Conservation (phyloP, 345 rosid species). For the Hirschfeldia incana region DNA sequence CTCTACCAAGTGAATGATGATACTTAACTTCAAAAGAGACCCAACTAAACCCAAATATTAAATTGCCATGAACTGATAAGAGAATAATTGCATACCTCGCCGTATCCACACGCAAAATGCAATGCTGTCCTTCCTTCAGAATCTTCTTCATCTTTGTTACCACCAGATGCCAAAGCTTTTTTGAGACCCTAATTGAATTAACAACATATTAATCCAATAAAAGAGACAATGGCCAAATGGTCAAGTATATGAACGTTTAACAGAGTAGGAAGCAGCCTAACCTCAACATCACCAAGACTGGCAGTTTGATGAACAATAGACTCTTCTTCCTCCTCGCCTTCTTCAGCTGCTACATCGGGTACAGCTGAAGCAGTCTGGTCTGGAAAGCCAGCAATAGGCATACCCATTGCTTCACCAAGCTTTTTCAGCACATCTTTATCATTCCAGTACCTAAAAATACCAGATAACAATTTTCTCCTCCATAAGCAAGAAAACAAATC, state of each 20-base stretch:
- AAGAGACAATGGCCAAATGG: slow-evolving; percentile 2
- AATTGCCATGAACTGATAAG: neutral
- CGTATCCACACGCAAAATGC: slow-evolving; percentile 98
- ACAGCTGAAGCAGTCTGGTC: slow-evolving; percentile 70
- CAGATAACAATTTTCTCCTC: too few species aligned
- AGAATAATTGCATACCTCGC: slow-evolving; percentile 67
- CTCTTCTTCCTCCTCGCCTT: slow-evolving; percentile 82
- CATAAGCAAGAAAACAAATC: too few species aligned
- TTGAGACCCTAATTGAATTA: slow-evolving; percentile 66
- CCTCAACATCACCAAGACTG: slow-evolving; percentile 96
- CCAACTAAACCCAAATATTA: neutral
- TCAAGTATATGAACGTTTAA: neutral
- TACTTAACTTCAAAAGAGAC: slow-evolving; percentile 25
- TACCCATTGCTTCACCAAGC: slow-evolving; percentile 99
- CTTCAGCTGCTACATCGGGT: slow-evolving; percentile 61
- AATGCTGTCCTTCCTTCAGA: slow-evolving; percentile 98
- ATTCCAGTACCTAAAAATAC: slow-evolving; percentile 76
- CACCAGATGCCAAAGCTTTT: slow-evolving; percentile 78
- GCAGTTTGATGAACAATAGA: slow-evolving; percentile 90
- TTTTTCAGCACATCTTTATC: slow-evolving; percentile 85
- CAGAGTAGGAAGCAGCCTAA: slow-evolving; percentile 28
- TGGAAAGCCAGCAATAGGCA: slow-evolving; percentile 53
- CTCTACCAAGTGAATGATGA: slow-evolving; percentile 12
- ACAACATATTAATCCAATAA: slow-evolving; percentile 3
- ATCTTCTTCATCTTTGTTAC: slow-evolving; percentile 93